Conservation (phyloP, 257 asterid genomes). For the Fraxinus excelsior region DNA sequence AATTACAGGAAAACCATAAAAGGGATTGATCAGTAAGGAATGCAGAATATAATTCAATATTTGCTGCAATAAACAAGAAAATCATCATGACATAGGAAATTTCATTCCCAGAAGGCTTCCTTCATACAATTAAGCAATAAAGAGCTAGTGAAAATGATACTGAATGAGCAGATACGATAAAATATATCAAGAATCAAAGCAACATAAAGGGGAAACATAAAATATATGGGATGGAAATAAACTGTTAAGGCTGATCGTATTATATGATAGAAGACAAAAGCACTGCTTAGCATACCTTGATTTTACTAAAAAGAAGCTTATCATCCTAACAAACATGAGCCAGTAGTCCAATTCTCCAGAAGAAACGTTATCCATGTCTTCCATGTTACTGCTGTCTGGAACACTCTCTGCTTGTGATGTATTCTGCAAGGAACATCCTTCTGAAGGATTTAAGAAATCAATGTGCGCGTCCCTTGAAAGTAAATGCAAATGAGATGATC, state of each 20-base stretch:
- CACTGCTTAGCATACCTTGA: constrained; percentile 56
- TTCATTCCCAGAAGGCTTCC: not conserved
- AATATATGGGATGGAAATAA: not conserved
- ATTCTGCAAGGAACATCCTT: constrained; percentile 36
- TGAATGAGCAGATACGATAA: not conserved
- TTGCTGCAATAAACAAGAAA: not conserved
- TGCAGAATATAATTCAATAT: not conserved
- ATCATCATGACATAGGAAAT: not conserved
- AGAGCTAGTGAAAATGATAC: not conserved
- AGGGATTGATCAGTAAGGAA: not conserved
- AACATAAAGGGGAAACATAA: not conserved
- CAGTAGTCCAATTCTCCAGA: constrained; percentile 49
- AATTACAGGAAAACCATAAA: not conserved
- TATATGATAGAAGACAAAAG: not conserved
- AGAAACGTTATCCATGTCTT: constrained; percentile 27
- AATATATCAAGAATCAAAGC: constrained; percentile 1
- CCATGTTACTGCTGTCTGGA: constrained; percentile 32
- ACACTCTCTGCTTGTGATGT: constrained; percentile 33
- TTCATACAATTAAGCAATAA: not conserved
- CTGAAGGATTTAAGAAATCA: constrained; percentile 67
- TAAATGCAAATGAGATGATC: constrained; percentile 49
- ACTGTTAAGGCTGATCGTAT: not conserved
- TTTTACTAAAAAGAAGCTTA: constrained; percentile 66
- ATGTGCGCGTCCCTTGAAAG: constrained; percentile 42
- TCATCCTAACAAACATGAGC: constrained; percentile 72